phyloP scores from a whole-genome alignment of 257 asterid genomes.

The Eucommia ulmoides region DNA sequence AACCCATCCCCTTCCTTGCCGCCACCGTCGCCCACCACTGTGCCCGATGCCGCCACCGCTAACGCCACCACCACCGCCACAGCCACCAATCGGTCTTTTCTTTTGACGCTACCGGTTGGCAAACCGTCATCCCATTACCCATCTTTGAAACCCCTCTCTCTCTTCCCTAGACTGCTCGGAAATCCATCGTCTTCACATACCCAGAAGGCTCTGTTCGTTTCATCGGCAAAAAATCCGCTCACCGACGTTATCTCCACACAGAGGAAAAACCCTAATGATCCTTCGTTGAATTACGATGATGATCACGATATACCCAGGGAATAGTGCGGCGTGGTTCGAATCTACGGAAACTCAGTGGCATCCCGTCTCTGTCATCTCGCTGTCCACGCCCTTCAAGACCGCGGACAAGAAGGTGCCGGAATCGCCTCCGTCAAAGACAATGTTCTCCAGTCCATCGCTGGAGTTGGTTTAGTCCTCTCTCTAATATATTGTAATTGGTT shows the following conservation, averaged over 20 bases:
- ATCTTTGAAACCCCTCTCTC: neutral
- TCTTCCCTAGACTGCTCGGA: slow-evolving; percentile 22
- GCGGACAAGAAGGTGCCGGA: slow-evolving; percentile 96
- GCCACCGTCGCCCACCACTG: too few species aligned
- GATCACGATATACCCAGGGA: slow-evolving; percentile 61
- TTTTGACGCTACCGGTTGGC: slow-evolving; percentile 6
- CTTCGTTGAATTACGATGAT: slow-evolving; percentile 5
- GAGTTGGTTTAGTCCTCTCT: slow-evolving; percentile 76
- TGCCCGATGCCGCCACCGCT: too few species aligned
- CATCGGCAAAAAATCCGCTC: slow-evolving; percentile 37
- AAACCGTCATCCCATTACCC: slow-evolving; percentile 6
- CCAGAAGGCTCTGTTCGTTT: slow-evolving; percentile 16
- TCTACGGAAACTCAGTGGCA: slow-evolving; percentile 85
- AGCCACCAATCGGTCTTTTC: slow-evolving; percentile 14
- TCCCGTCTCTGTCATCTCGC: slow-evolving; percentile 74
- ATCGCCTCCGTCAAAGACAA: slow-evolving; percentile 59
- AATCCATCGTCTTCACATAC: slow-evolving; percentile 14
- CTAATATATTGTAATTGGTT: too few species aligned
- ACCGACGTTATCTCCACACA: slow-evolving; percentile 24
- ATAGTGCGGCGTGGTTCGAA: slow-evolving; percentile 91
- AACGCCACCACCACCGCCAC: slow-evolving; percentile 14
- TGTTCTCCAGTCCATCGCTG: slow-evolving; percentile 64
- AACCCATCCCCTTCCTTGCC: too few species aligned
- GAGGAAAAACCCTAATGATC: neutral
- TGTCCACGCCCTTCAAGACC: slow-evolving; percentile 88